Conservation (phyloP, 495 filamentous ascomycete species). For the Entonaema liquescens region DNA sequence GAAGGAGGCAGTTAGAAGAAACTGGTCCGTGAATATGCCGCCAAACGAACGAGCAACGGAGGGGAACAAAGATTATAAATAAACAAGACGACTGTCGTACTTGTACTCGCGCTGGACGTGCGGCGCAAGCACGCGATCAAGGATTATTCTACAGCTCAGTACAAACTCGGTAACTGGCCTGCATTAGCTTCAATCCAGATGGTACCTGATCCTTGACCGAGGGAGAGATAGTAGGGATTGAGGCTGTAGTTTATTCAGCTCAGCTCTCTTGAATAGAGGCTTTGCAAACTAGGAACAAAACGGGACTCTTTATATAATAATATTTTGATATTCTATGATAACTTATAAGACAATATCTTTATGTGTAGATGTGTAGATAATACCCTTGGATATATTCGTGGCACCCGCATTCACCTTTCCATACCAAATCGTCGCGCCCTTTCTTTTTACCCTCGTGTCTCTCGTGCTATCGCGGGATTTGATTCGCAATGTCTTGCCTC, state of each 20-base stretch:
- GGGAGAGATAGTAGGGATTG: background rate
- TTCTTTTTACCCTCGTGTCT: background rate
- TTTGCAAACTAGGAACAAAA: background rate
- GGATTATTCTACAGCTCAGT: slow-evolving; percentile 4
- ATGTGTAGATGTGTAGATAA: no score
- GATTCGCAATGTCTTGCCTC: background rate
- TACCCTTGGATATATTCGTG: background rate
- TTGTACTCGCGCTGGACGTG: background rate
- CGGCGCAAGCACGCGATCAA: slow-evolving; percentile 1
- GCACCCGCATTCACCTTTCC: background rate
- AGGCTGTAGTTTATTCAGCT: slow-evolving; percentile 1
- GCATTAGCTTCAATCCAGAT: background rate
- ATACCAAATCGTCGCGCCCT: background rate
- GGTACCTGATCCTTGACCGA: background rate
- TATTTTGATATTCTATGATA: background rate
- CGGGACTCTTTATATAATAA: background rate
- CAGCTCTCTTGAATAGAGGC: background rate
- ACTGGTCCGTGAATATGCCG: background rate
- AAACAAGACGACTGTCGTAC: background rate
- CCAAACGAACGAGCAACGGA: background rate
- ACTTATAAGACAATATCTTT: background rate
- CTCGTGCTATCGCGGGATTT: background rate
- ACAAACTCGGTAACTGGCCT: background rate
- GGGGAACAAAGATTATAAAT: background rate
- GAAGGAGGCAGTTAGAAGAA: background rate